A percentile compares a stretch with the other conserved stretches of the same genome.
These are phyloP conservation scores for Debaryomyces fabryi DNA, from an alignment of 1,139 yeast genomes.

Conservation along the genomic window DNA sequence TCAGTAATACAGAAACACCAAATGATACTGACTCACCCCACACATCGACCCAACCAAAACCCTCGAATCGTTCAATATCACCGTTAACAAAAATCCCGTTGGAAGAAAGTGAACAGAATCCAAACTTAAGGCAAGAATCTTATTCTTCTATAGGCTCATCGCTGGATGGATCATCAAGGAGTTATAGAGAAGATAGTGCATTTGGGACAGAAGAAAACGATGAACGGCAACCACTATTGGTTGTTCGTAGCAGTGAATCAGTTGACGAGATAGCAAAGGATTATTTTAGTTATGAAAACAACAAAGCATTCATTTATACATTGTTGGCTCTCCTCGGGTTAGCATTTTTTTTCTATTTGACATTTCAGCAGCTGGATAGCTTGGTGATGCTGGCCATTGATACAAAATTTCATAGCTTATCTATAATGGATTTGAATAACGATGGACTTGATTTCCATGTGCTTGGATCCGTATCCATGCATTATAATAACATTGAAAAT, in stretches of 20 bases:
- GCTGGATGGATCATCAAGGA: background rate
- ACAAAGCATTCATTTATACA: constrained; percentile 2
- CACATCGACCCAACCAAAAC: background rate
- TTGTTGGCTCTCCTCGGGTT: constrained; percentile 1
- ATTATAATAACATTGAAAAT: constrained; percentile 28
- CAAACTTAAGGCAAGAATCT: background rate
- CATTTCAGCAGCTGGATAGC: constrained; percentile 18
- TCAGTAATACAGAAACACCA: background rate
- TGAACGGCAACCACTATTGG: constrained; percentile 7
- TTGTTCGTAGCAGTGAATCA: constrained; percentile 4
- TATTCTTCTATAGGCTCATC: background rate
- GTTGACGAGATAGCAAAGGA: constrained; percentile 5
- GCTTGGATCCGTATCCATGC: constrained; percentile 25
- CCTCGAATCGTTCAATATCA: background rate
- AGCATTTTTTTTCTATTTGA: constrained; percentile 17
- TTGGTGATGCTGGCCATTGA: constrained; percentile 22
- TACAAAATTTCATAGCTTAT: constrained; percentile 21
- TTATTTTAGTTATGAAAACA: constrained; percentile 3
- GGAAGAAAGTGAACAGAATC: background rate
- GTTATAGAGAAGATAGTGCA: constrained; percentile 1
- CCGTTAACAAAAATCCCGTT: background rate
- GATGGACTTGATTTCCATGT: constrained; percentile 29
- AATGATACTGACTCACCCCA: background rate
- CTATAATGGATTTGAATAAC: constrained; percentile 25
- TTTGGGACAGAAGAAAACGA: background rate